These are phyloP conservation scores for Dalbergia cultrata DNA, from an alignment of 306 rosid genomes.

Conservation along the genomic window DNA sequence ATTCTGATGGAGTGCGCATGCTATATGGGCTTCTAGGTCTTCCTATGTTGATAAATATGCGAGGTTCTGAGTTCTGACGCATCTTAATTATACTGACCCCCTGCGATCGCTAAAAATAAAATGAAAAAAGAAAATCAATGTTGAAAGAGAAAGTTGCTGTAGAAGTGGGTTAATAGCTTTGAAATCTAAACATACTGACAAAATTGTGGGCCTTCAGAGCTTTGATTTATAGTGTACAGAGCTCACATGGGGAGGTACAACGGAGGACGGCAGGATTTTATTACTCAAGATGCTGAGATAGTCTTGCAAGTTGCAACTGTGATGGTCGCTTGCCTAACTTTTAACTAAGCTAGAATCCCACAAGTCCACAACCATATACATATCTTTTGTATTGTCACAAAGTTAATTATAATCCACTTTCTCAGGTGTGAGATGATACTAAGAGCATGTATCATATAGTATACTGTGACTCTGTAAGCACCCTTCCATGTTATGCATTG, in stretches of 20 bases:
- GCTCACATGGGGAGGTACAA: constrained; percentile 58
- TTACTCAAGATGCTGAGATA: constrained; percentile 40
- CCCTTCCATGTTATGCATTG: constrained; percentile 21
- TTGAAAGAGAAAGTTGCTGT: constrained; percentile 44
- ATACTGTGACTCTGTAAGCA: not conserved
- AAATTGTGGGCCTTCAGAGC: constrained; percentile 50
- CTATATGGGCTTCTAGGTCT: constrained; percentile 30
- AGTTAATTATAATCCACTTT: not conserved
- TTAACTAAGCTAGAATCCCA: not conserved
- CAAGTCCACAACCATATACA: not conserved
- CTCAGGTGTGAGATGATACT: constrained; percentile 23
- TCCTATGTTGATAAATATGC: constrained; percentile 22
- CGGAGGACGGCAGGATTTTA: constrained; percentile 42
- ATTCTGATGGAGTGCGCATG: constrained; percentile 15
- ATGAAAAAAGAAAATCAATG: constrained; percentile 1
- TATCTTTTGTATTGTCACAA: not conserved
- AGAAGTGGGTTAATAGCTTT: constrained; percentile 34
- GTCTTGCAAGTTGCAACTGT: constrained; percentile 46
- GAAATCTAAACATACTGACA: constrained; percentile 36
- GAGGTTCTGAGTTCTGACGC: constrained; percentile 39
- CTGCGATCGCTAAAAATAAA: not conserved
- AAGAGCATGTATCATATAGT: constrained; percentile 5
- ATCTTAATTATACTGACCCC: constrained; percentile 34
- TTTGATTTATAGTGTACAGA: constrained; percentile 41
- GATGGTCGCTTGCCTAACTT: constrained; percentile 35